These are phyloP conservation scores for Tylopilus subfusipes DNA, from an alignment of 768 basidiomycete species.

Conservation along the genomic window DNA sequence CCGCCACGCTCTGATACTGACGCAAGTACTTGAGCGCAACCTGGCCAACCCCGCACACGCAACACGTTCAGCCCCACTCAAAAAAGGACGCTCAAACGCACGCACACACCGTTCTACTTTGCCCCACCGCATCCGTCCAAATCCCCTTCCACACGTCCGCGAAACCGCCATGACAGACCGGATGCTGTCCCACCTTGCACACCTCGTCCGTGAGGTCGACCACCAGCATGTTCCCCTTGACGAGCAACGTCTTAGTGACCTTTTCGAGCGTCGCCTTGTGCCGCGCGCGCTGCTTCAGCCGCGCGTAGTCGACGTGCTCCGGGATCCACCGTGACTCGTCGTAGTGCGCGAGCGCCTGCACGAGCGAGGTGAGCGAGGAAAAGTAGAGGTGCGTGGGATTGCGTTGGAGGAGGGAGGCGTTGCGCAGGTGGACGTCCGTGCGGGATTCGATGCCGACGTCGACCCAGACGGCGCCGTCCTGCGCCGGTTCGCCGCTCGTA, in stretches of 20 bases:
- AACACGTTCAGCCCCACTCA: neutral
- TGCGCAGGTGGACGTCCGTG: slow-evolving; percentile 57
- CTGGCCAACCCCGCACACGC: slow-evolving; percentile 23
- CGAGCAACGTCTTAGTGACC: slow-evolving; percentile 51
- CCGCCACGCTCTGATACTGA: slow-evolving; percentile 43
- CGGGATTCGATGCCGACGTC: slow-evolving; percentile 50
- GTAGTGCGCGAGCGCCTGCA: slow-evolving; percentile 51
- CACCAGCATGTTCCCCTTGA: slow-evolving; percentile 47
- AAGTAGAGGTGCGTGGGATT: slow-evolving; percentile 51
- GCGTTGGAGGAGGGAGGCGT: slow-evolving; percentile 54
- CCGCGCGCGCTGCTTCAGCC: slow-evolving; percentile 53
- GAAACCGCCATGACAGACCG: slow-evolving; percentile 54
- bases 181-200: slow-evolving; percentile 41
- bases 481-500: neutral
- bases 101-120: slow-evolving; percentile 21
- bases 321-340: slow-evolving; percentile 56
- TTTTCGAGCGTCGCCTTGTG: slow-evolving; percentile 53
- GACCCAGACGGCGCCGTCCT: slow-evolving; percentile 32
- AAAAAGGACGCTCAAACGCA: neutral
- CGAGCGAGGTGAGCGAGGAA: slow-evolving; percentile 48
- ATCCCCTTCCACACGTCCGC: slow-evolving; percentile 60
- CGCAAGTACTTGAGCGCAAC: slow-evolving; percentile 59
- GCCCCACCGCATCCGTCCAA: slow-evolving; percentile 49
- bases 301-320: slow-evolving; percentile 50
- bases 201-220: slow-evolving; percentile 58